Base-by-base conservation (phyloP, 371 early-diverging fungal species). In the Rhizopus arrhizus region DNA sequence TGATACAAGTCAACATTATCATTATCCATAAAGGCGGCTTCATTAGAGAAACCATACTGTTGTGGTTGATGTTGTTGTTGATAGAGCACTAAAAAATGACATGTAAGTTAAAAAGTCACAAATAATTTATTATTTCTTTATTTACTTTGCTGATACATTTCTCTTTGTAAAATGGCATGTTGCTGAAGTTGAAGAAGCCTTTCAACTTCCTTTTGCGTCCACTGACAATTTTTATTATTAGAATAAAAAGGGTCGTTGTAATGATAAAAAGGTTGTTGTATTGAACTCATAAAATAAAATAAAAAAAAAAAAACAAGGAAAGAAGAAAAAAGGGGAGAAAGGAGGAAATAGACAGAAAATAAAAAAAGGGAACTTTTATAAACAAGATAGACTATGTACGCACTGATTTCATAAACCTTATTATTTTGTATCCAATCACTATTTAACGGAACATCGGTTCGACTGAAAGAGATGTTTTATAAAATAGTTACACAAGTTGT, bases 151-250 rank as follows among this genome's bases (percentile, higher is more conserved):
- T 58, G 53, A 42, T 62, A 29, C 12, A 62, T 16, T 53, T 63
- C 62, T 28, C 62, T 63, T 28, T 68, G 56, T n/a, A 62, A 46
- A 12, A 38, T 56, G 48, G 63, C 68, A 48, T 63, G 64, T 15
- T 63, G 63, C 32, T 68, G 68, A 29, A 63, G 62, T 29, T 62
- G 47, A 32, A 42, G 52, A 15, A 68, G 36, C 16, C 64, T 59
- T 31, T 59, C 60, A 28, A 63, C 36, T 11, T 67, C 63, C 9
- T 50, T 22, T 16, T 63, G 62, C 22, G 22, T 22, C 22, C 22
- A 22, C 40, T 62, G 67, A 32, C 35, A 36, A 53, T n/a, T 22
- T 22, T 22, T 22, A 22, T 22, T 22, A 22, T 22, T 22, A 22
- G 22, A 22, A 22, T 22, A 22, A 22, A 22, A 22, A 22, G 22